phyloP scores from a whole-genome alignment of 176 grass and related monocot species.

The Musa troglodytarum region DNA sequence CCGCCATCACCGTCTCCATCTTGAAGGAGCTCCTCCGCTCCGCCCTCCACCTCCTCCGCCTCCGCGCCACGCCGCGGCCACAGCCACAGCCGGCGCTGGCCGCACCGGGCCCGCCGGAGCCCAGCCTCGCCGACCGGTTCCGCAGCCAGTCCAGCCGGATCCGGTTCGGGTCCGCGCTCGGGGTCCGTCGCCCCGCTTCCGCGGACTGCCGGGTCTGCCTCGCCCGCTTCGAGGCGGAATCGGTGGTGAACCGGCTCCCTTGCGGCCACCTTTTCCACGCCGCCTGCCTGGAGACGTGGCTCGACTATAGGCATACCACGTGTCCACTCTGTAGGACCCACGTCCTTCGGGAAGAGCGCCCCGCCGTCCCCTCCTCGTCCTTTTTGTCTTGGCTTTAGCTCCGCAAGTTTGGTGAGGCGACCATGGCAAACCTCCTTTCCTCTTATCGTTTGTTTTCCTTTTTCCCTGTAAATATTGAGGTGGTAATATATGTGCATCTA shows the following conservation, averaged over 20 bases:
- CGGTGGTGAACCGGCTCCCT: conserved; percentile 59
- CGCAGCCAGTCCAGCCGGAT: conserved; percentile 40
- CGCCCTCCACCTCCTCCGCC: conserved; percentile 36
- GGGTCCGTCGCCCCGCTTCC: neutral
- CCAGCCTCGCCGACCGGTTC: conserved; percentile 50
- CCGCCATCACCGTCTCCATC: conserved; percentile 46
- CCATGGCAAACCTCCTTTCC: no score
- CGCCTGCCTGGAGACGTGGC: conserved; percentile 65
- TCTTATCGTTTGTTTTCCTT: no score
- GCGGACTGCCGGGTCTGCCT: conserved; percentile 59
- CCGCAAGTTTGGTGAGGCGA: neutral
- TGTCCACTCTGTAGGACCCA: conserved; percentile 62
- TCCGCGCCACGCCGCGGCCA: conserved; percentile 5
- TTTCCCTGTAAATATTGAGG: no score
- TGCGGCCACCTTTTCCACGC: conserved; percentile 81
- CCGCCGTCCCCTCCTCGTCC: no score
- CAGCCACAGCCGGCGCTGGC: neutral
- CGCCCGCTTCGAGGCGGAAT: conserved; percentile 45
- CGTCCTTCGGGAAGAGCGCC: conserved; percentile 18
- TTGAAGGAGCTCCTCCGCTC: conserved; percentile 33
- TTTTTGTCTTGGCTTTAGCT: no score
- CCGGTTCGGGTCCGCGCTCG: conserved; percentile 27
- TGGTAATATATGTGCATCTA: no score
- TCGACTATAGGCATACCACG: conserved; percentile 59
- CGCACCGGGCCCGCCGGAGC: neutral